Evolutionary conservation across 106 monocot species (phyloP).

Genomic region (Ottelia alismoides): DNA sequence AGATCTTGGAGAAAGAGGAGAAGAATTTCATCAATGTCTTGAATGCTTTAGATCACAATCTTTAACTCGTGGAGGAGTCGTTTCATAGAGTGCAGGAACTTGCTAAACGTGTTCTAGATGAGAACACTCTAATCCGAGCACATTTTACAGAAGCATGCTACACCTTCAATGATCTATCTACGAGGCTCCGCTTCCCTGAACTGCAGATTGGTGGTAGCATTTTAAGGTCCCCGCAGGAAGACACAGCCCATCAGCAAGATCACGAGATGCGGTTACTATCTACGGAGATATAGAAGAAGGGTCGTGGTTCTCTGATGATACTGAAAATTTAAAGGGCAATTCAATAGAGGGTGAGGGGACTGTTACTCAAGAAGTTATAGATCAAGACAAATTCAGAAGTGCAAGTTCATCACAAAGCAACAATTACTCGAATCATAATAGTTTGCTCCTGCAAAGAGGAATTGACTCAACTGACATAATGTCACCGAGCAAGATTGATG

Average conservation of each 20-base stretch:
- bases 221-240: background rate
- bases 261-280: background rate
- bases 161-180: slow-evolving; percentile 13
- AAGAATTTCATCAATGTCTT: background rate
- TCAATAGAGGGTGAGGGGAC: background rate
- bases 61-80: slow-evolving; percentile 30
- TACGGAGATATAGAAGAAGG: background rate
- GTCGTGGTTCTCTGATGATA: background rate
- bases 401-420: background rate
- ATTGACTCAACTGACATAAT: background rate
- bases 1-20: slow-evolving; percentile 31
- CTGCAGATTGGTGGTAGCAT: background rate
- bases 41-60: slow-evolving; percentile 10
- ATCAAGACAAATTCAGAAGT: background rate
- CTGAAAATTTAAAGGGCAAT: background rate
- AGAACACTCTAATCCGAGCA: slow-evolving; percentile 6
- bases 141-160: slow-evolving; percentile 19
- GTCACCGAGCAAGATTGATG: background rate
- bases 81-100: slow-evolving; percentile 25
- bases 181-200: background rate
- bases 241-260: background rate
- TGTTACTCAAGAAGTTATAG: background rate
- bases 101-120: slow-evolving; percentile 18
- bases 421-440: no score
- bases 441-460: no score